Evolutionary conservation across 495 filamentous ascomycete genomes (phyloP), one percentile per base, ranked within the genome.

Genomic region (Annulohypoxylon bovei): DNA sequence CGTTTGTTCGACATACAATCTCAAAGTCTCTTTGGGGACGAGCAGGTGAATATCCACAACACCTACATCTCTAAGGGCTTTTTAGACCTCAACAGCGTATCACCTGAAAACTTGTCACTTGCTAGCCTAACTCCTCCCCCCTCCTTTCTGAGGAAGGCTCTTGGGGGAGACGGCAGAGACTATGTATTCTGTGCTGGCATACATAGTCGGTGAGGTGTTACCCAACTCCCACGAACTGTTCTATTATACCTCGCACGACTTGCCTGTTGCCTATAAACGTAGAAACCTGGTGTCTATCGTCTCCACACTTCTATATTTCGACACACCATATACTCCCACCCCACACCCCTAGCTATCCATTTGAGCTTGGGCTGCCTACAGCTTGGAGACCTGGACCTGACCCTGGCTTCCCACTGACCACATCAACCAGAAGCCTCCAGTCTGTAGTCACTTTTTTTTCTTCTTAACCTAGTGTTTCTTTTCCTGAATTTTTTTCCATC

Each of bases 191-290:
- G 65, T 37, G 65, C 54, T 68, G 65, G 70, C 65, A 68, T 72
- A 72, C 70, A 68, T 72, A 72, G 70, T 70, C 71, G 71, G 65
- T 69, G 67, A 70, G 35, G 63, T 71, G 56, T 67, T 73, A 66
- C 56, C 70, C 66, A 73, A 70, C 55, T 58, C 50, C 50, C 66
- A 70, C 62, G 71, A 77, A 75, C 75, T 73, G 54, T 71, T 70
- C 65, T 75, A 73, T 72, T 70, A 77, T 77, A 72, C 74, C 75
- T 72, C 67, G 65, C 71, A 72, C 68, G 68, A 65, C 71, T 62
- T 75, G 49, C 54, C 46, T 75, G 68, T 75, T 70, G 54, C 64
- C 58, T 72, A 55, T 68, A 68, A 68, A 77, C 67, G 73, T 72
- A 77, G 68, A 71, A 68, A 72, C 67, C 75, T 72, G 59, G 52